Evolutionary conservation across 768 basidiomycete genomes (phyloP).

Genomic region (Boletus fagicola): DNA sequence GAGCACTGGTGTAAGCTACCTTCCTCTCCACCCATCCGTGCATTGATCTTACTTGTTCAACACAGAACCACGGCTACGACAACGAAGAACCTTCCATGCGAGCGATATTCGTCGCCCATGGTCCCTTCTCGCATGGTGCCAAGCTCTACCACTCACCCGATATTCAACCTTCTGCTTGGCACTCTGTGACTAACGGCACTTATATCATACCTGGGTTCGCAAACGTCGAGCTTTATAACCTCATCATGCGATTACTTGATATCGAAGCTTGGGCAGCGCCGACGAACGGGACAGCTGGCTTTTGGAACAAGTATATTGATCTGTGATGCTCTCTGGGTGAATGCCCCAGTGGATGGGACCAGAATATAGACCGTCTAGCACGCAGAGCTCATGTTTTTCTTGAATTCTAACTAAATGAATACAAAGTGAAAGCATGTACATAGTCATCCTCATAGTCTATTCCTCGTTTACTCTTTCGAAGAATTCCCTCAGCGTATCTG

Average conservation of each 20-base stretch:
- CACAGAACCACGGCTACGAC: constrained; percentile 88
- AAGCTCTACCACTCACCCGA: constrained; percentile 46
- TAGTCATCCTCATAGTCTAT: constrained; percentile 8
- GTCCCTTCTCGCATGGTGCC: constrained; percentile 73
- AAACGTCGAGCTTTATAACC: constrained; percentile 84
- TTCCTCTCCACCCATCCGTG: neutral
- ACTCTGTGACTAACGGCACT: constrained; percentile 51
- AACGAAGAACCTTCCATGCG: constrained; percentile 76
- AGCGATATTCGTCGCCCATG: constrained; percentile 89
- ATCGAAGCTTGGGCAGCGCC: constrained; percentile 52
- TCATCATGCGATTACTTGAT: constrained; percentile 73
- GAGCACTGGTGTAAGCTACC: constrained; percentile 67
- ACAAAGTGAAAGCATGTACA: neutral
- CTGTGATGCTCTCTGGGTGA: neutral
- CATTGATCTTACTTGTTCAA: neutral
- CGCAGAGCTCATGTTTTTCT: constrained; percentile 1
- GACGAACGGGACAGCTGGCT: constrained; percentile 77
- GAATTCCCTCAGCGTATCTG: constrained; percentile 88
- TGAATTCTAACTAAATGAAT: neutral
- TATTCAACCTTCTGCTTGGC: constrained; percentile 43
- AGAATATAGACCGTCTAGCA: neutral
- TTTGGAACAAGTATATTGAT: constrained; percentile 77
- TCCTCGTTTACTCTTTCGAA: constrained; percentile 81
- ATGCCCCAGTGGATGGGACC: neutral
- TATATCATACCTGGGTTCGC: constrained; percentile 81